Conservation (phyloP, 768 basidiomycete species). For the Serendipita sp. region DNA sequence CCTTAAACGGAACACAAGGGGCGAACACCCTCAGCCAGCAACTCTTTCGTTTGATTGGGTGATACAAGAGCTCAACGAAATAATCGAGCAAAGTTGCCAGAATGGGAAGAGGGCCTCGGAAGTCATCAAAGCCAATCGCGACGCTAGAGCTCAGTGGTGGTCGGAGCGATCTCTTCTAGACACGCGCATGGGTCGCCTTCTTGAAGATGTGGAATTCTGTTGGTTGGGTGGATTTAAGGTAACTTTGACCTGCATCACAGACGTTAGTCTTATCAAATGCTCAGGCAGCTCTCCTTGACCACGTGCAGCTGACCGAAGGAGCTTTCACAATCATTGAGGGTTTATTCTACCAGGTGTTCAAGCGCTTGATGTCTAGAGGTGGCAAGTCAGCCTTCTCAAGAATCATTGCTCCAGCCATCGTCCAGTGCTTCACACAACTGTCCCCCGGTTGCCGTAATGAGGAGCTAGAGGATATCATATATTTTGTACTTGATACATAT, state of each 20-base stretch:
- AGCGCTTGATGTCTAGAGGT: not conserved
- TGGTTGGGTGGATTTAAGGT: conserved; percentile 99
- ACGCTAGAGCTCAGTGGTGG: conserved; percentile 75
- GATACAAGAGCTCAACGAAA: conserved; percentile 55
- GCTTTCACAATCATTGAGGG: too few relatives aligned
- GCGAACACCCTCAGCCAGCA: conserved; percentile 55
- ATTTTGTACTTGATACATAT: conserved; percentile 86
- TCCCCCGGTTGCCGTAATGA: conserved; percentile 76
- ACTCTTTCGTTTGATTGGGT: conserved; percentile 59
- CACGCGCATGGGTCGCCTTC: conserved; percentile 48
- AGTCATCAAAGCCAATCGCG: conserved; percentile 57
- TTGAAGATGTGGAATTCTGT: conserved; percentile 82
- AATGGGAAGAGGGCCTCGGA: conserved; percentile 53
- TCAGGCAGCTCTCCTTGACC: too few relatives aligned
- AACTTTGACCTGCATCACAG: conserved; percentile 12
- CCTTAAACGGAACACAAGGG: conserved; percentile 52
- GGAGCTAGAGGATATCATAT: conserved; percentile 87
- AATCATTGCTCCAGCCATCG: conserved; percentile 48
- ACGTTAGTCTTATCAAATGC: too few relatives aligned
- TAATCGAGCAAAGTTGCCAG: conserved; percentile 31
- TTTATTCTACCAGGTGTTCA: not conserved
- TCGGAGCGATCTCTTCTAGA: conserved; percentile 62
- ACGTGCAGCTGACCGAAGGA: too few relatives aligned
- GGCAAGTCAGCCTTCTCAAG: conserved; percentile 12
- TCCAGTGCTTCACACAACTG: conserved; percentile 75